Evolutionary conservation across 2,329 filamentous ascomycete species (phyloP).

Genomic region (Colletotrichum destructivum): DNA sequence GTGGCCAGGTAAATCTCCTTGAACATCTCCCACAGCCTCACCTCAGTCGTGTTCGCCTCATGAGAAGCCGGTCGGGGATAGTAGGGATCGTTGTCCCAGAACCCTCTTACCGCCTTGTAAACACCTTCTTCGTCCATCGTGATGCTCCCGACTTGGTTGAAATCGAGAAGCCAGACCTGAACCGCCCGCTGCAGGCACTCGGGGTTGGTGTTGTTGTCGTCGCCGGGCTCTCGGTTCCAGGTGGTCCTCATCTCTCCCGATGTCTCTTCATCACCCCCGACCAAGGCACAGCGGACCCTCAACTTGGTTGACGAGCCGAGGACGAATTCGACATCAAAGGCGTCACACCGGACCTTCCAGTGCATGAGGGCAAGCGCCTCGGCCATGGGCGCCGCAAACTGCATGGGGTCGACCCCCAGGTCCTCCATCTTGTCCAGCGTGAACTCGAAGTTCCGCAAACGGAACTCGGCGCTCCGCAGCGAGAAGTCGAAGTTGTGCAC

Average conservation of each 20-base stretch:
- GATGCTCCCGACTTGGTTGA: background rate
- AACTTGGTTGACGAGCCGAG: slow-evolving; percentile 43
- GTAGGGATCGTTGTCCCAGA: slow-evolving; percentile 15
- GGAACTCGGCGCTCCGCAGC: slow-evolving; percentile 43
- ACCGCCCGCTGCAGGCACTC: background rate
- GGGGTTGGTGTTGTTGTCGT: background rate
- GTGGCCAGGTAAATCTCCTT: background rate
- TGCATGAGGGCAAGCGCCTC: slow-evolving; percentile 51
- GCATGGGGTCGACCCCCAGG: slow-evolving; percentile 44
- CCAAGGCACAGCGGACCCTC: background rate
- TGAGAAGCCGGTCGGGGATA: background rate
- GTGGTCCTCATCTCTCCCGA: background rate
- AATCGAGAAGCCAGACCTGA: background rate
- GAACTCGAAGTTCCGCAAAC: slow-evolving; percentile 52
- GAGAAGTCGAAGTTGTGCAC: slow-evolving; percentile 52
- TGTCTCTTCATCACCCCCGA: background rate
- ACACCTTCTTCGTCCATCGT: background rate
- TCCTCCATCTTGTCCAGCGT: slow-evolving; percentile 50
- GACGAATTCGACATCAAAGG: slow-evolving; percentile 2
- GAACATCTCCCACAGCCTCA: background rate
- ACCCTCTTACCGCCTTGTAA: background rate
- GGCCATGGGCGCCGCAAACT: slow-evolving; percentile 46
- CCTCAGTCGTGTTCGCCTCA: background rate
- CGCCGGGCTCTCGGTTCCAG: background rate
- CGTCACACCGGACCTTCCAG: slow-evolving; percentile 50